A percentile compares a stretch with the other conserved stretches of the same genome.
phyloP scores from a whole-genome alignment of 805 yeast genomes.

The Nakazawaea wickerhamii region DNA sequence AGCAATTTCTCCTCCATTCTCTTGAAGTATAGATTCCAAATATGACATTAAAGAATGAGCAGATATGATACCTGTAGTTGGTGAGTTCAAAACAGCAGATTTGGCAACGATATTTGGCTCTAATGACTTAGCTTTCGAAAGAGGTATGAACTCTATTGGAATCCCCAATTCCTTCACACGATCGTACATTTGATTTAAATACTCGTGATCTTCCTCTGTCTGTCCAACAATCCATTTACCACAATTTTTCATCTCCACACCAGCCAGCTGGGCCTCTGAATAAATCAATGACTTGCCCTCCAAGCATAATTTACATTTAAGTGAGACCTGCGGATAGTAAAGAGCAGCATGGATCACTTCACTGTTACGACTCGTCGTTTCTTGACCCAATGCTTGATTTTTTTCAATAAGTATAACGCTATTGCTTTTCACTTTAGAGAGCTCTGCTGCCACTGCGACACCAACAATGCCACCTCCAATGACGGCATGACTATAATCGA shows the following conservation, averaged over 20 bases:
- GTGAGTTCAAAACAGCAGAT: slow-evolving; percentile 61
- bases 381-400: slow-evolving; percentile 61
- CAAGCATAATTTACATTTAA: slow-evolving; percentile 68
- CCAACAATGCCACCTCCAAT: slow-evolving; percentile 88
- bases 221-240: slow-evolving; percentile 92
- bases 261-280: slow-evolving; percentile 36
- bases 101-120: slow-evolving; percentile 69
- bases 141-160: slow-evolving; percentile 52
- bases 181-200: slow-evolving; percentile 46
- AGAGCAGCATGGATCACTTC: slow-evolving; percentile 93
- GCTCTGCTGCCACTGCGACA: slow-evolving; percentile 69
- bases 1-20: slow-evolving; percentile 59
- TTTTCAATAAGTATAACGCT: slow-evolving; percentile 66
- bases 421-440: slow-evolving; percentile 40
- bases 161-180: slow-evolving; percentile 43
- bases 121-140: slow-evolving; percentile 34
- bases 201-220: slow-evolving; percentile 53
- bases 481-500: slow-evolving; percentile 64
- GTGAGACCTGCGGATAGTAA: slow-evolving; percentile 65
- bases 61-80: slow-evolving; percentile 79
- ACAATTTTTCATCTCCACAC: slow-evolving; percentile 55
- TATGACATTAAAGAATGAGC: slow-evolving; percentile 73
- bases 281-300: slow-evolving; percentile 71
- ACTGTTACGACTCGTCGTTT: slow-evolving; percentile 84
- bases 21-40: slow-evolving; percentile 48